Conservation (phyloP, 768 basidiomycete genomes). For the Boletus vermiculosoides region DNA sequence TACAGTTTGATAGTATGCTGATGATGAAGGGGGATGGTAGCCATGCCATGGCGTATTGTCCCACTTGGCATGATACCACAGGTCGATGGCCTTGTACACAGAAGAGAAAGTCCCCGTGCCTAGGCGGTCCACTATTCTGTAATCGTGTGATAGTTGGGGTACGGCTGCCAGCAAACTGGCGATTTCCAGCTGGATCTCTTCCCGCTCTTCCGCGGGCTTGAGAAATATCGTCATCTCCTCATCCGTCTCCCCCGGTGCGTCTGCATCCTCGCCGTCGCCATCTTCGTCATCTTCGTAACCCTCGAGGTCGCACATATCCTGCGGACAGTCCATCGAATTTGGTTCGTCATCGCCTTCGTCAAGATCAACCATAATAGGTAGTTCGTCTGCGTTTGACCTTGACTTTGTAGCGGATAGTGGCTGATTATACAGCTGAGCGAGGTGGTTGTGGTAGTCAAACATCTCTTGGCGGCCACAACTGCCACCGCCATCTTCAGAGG, state of each 20-base stretch:
- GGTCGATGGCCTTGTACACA: constrained; percentile 96
- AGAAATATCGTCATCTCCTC: constrained; percentile 60
- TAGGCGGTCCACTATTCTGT: constrained; percentile 82
- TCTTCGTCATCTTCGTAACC: constrained; percentile 36
- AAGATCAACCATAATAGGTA: constrained; percentile 41
- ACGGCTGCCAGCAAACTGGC: constrained; percentile 63
- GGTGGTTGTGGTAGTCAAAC: constrained; percentile 50
- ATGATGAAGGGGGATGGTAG: constrained; percentile 57
- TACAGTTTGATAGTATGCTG: constrained; percentile 61
- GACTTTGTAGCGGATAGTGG: constrained; percentile 21
- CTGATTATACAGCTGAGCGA: constrained; percentile 42
- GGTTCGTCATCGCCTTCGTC: constrained; percentile 46
- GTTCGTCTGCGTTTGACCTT: constrained; percentile 23
- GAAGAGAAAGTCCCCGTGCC: constrained; percentile 99
- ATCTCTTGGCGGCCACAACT: constrained; percentile 40
- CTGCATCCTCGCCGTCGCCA: constrained; percentile 36
- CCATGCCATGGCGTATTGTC: constrained; percentile 76
- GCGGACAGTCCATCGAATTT: constrained; percentile 37
- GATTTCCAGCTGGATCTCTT: constrained; percentile 78
- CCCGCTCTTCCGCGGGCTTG: constrained; percentile 64
- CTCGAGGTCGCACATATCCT: constrained; percentile 37
- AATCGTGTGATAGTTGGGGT: constrained; percentile 63
- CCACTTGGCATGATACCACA: constrained; percentile 71
- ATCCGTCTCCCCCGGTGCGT: constrained; percentile 43
- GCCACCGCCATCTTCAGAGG: constrained; percentile 54